phyloP scores from a whole-genome alignment of 192 early-diverging fungal species.

The Backusella australiensis region DNA sequence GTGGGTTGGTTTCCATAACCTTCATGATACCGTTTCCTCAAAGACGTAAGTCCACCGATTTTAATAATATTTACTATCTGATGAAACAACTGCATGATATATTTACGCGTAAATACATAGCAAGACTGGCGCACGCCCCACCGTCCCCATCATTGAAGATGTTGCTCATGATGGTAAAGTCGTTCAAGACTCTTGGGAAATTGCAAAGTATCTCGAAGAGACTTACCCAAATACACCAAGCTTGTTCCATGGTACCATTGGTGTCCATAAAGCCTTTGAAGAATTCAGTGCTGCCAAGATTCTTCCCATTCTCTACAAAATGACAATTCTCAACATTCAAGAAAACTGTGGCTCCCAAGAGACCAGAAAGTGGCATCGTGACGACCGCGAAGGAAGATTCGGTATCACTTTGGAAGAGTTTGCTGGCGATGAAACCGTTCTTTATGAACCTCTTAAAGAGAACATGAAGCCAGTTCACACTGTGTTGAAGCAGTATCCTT shows the following conservation, averaged over 20 bases:
- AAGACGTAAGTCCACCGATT: not conserved
- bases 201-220: conserved; percentile 59
- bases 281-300: conserved; percentile 34
- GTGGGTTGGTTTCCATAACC: not conserved
- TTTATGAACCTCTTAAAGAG: conserved; percentile 24
- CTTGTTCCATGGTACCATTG: conserved; percentile 37
- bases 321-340: conserved; percentile 31
- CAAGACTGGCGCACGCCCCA: conserved; percentile 19
- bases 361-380: conserved; percentile 31
- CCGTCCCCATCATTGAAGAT: conserved; percentile 40
- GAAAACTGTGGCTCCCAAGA: conserved; percentile 21
- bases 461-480: conserved; percentile 24
- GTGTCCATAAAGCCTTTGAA: conserved; percentile 39
- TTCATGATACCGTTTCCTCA: not conserved
- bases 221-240: conserved; percentile 51
- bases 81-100: not conserved
- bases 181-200: conserved; percentile 50
- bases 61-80: not conserved
- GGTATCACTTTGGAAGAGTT: conserved; percentile 30
- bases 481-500: conserved; percentile 20
- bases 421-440: conserved; percentile 21
- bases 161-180: conserved; percentile 28
- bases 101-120: not conserved
- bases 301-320: conserved; percentile 19
- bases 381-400: conserved; percentile 34